Base-by-base conservation (phyloP, 305 asterid genomes). In the Withania somnifera region DNA sequence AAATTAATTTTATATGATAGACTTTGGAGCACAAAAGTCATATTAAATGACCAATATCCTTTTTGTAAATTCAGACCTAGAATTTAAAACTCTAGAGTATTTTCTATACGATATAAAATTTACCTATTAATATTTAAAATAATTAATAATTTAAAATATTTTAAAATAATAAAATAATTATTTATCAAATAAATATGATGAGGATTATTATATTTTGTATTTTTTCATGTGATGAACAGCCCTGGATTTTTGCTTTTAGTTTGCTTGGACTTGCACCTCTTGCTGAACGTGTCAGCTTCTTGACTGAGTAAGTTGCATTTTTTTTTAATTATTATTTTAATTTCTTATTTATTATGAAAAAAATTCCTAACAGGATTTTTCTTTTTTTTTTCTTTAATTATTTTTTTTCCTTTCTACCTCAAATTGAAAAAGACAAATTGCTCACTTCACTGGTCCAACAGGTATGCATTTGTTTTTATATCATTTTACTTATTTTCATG, bases 271-370 rank as follows among this genome's bases (percentile, higher is more conserved):
- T 88, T 50, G 85, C 88, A 26, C 89, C 89, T 26, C 87, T 88
- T 19, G 91, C 91, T 13, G 91, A 88, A 73, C 88, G 91, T 56
- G 85, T 88, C 75, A 86, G 91, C 82, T 88, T 88, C 84, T 76
- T 88, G 38, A 88, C 91, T 4, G 91, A 88, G 91, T 88, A 83
- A 85, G 91, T 81, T 53, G 15, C 14, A 6, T 51, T 24, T 47
- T 6, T 40, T 28, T 50, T 13, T 17, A 2, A 38, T 15, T 7
- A 17, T 81, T 57, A 11, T 50, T 52, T 61, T 22, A 3, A 7
- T 7, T 5, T 22, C 57, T 6, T 14, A 13, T 47, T 19, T 58
- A n/a, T 15, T 17, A 9, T 51, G 73, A 52, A 19, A 75, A n/a
- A 82, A 32, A 5, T 45, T 51, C 14, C 32, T 63, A 15, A 61